phyloP scores from a whole-genome alignment of 805 yeast species.

The Saccharomycopsis sp. region DNA sequence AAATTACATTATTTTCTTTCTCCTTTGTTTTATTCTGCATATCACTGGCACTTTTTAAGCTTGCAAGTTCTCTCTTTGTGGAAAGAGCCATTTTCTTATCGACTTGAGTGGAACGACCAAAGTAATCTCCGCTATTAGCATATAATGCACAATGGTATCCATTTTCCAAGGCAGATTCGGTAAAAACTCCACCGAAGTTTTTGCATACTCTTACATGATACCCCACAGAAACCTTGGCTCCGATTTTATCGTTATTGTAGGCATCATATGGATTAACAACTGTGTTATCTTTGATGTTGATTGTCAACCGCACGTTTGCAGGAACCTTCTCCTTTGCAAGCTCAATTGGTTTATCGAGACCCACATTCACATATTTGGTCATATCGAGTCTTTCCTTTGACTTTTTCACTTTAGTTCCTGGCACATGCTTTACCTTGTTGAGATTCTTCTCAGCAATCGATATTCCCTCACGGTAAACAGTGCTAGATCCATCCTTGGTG shows the following conservation, averaged over 20 bases:
- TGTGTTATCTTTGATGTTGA: slow-evolving; percentile 52
- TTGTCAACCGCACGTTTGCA: slow-evolving; percentile 72
- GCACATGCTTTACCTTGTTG: slow-evolving; percentile 13
- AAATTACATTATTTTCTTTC: slow-evolving; percentile 31
- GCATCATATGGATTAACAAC: slow-evolving; percentile 70
- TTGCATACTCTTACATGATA: slow-evolving; percentile 67
- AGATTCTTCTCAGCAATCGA: slow-evolving; percentile 22
- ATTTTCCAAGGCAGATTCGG: slow-evolving; percentile 54
- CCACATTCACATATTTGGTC: slow-evolving; percentile 76
- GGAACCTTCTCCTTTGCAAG: slow-evolving; percentile 60
- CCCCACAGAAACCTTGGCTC: slow-evolving; percentile 59
- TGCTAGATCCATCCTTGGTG: slow-evolving; percentile 31
- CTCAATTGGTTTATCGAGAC: slow-evolving; percentile 52
- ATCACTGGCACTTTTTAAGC: slow-evolving; percentile 21
- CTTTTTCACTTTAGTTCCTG: slow-evolving; percentile 29
- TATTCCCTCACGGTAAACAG: slow-evolving; percentile 48
- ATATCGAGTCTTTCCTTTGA: slow-evolving; percentile 41
- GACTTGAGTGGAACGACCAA: slow-evolving; percentile 26
- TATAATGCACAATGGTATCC: slow-evolving; percentile 69
- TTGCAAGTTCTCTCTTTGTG: slow-evolving; percentile 26
- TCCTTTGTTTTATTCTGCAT: slow-evolving; percentile 16
- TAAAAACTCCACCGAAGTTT: slow-evolving; percentile 56
- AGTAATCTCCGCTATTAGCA: slow-evolving; percentile 63
- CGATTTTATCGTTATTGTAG: slow-evolving; percentile 47
- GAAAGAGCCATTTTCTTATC: slow-evolving; percentile 25